Conservation (phyloP, 2,329 filamentous ascomycete species). For the Sclerotinia minor region DNA sequence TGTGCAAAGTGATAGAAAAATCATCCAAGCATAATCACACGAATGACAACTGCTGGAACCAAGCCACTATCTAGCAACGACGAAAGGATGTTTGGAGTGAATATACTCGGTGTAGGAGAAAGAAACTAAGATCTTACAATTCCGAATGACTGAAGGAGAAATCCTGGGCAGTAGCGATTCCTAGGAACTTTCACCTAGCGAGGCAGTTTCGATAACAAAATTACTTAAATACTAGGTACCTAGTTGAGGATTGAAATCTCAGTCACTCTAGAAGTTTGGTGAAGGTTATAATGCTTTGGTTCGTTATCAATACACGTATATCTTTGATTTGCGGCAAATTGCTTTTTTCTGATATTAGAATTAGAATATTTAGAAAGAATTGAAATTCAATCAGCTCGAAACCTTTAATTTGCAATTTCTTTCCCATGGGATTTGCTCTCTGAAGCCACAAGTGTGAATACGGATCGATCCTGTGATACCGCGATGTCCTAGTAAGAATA, state of each 20-base stretch:
- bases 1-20: neutral
- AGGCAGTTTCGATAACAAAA: neutral
- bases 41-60: neutral
- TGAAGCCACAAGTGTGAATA: neutral
- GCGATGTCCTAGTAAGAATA: no score
- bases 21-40: neutral
- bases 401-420: neutral
- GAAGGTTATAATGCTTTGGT: neutral
- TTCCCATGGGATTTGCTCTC: neutral
- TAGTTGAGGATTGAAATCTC: neutral
- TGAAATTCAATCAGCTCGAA: neutral
- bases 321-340: neutral
- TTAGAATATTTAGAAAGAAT: neutral
- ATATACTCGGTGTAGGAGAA: neutral
- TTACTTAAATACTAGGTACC: neutral
- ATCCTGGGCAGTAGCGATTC: no score
- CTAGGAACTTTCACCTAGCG: neutral
- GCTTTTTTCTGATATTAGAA: neutral
- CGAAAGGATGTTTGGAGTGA: neutral
- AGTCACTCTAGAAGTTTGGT: neutral
- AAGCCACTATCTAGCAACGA: neutral
- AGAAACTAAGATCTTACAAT: no score
- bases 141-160: neutral
- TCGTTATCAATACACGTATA: no score
- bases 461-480: no score